Evolutionary conservation across 164 flowering plant species (phyloP).

Genomic region (Sextonia rubra): DNA sequence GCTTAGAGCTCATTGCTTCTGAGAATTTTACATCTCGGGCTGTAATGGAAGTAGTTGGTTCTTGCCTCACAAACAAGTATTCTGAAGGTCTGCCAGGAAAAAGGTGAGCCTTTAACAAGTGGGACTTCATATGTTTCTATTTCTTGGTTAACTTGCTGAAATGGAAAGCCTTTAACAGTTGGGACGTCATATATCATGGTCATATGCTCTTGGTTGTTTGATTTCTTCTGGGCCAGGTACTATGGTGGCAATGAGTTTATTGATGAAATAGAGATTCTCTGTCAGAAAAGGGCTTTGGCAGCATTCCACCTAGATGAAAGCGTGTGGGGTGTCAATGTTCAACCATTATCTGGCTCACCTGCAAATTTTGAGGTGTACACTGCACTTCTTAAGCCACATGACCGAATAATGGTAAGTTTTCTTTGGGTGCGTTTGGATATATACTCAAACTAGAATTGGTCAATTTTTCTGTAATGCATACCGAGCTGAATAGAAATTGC

Average conservation of each 20-base stretch:
- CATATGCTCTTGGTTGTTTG: neutral
- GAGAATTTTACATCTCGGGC: conserved; percentile 94
- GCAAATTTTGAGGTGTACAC: conserved; percentile 98
- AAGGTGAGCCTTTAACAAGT: conserved; percentile 41
- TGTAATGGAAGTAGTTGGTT: conserved; percentile 97
- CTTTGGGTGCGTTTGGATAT: neutral
- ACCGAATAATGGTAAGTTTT: conserved; percentile 72
- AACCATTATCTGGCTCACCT: conserved; percentile 95
- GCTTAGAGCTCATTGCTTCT: conserved; percentile 91
- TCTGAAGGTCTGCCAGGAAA: conserved; percentile 98
- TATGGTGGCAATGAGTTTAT: conserved; percentile 96
- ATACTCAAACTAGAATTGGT: neutral
- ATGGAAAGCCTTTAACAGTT: too few species aligned
- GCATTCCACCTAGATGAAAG: conserved; percentile 70
- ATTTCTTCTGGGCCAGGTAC: conserved; percentile 38
- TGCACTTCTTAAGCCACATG: conserved; percentile 87
- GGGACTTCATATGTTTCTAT: neutral
- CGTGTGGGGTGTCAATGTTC: conserved; percentile 98
- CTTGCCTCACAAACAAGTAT: conserved; percentile 93
- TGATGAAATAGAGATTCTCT: conserved; percentile 83
- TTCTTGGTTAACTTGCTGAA: neutral
- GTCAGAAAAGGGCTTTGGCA: conserved; percentile 82
- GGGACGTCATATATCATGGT: neutral
- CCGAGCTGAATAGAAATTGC: too few species aligned
- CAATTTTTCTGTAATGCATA: too few species aligned